Evolutionary conservation across 805 yeast genomes (phyloP).

Genomic region (Pachysolen tannophilus): DNA sequence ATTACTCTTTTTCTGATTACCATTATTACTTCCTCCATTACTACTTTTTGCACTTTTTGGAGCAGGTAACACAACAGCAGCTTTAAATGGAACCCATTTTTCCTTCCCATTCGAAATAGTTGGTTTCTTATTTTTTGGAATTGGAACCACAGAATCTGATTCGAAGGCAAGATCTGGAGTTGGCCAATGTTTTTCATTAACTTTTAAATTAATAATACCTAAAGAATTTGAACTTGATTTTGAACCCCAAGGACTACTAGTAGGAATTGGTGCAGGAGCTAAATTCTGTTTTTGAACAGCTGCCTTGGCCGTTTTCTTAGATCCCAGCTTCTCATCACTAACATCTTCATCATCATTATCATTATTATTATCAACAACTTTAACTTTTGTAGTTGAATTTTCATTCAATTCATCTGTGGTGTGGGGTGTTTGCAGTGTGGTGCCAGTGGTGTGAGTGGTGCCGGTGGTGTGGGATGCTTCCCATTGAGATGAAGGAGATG

Average conservation of each 20-base stretch:
- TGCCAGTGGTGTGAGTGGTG: slow-evolving; percentile 2
- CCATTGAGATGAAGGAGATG: not conserved
- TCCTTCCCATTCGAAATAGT: slow-evolving; percentile 37
- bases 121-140: slow-evolving; percentile 12
- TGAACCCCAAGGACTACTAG: slow-evolving; percentile 53
- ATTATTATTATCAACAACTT: slow-evolving; percentile 3
- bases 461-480: no score
- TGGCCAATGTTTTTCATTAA: slow-evolving; percentile 25
- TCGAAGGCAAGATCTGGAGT: slow-evolving; percentile 25
- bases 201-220: slow-evolving; percentile 15
- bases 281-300: slow-evolving; percentile 20
- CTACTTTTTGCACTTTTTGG: slow-evolving; percentile 13
- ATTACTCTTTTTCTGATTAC: slow-evolving; percentile 13
- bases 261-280: slow-evolving; percentile 63
- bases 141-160: slow-evolving; percentile 16
- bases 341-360: not conserved
- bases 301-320: slow-evolving; percentile 1
- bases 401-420: slow-evolving; percentile 13
- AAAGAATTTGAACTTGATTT: slow-evolving; percentile 19
- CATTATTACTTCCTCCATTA: slow-evolving; percentile 8
- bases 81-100: slow-evolving; percentile 70
- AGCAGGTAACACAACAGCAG: slow-evolving; percentile 38
- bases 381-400: slow-evolving; percentile 7
- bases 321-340: not conserved
- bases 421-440: slow-evolving; percentile 22